Evolutionary conservation across 495 filamentous ascomycete genomes (phyloP).

Genomic region (Aspergillus mulundensis): DNA sequence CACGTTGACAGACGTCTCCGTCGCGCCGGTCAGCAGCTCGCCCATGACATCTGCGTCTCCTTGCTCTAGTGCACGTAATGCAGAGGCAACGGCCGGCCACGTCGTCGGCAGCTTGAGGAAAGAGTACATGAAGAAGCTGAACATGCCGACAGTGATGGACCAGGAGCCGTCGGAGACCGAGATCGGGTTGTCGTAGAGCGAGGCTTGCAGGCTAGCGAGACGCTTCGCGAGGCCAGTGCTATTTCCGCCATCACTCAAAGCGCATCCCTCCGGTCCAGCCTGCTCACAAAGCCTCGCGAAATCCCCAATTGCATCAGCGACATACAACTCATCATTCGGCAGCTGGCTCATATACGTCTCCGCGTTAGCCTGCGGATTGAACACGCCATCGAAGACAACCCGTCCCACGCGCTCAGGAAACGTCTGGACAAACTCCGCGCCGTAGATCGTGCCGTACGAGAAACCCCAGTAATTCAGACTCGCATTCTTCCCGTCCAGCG

Average conservation of each 20-base stretch:
- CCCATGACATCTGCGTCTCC: not conserved
- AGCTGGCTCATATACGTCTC: constrained; percentile 4
- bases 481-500: not conserved
- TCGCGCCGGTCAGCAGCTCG: not conserved
- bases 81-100: not conserved
- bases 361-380: constrained; percentile 4
- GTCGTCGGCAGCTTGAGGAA: constrained; percentile 4
- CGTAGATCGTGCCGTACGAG: constrained; percentile 7
- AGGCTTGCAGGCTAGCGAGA: not conserved
- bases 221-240: not conserved
- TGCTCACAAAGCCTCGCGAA: not conserved
- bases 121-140: constrained; percentile 9
- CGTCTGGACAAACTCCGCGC: constrained; percentile 6
- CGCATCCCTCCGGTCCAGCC: not conserved
- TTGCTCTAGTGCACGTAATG: not conserved
- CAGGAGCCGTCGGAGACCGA: not conserved
- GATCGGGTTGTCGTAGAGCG: not conserved
- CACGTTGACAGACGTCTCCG: not conserved
- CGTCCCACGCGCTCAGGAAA: constrained; percentile 3
- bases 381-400: constrained; percentile 6
- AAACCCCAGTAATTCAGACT: constrained; percentile 8
- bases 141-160: not conserved
- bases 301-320: not conserved
- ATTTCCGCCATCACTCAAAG: not conserved
- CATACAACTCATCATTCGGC: not conserved